Base-by-base conservation (phyloP, 768 basidiomycete species). In the Strobilomyces echinocephalus region DNA sequence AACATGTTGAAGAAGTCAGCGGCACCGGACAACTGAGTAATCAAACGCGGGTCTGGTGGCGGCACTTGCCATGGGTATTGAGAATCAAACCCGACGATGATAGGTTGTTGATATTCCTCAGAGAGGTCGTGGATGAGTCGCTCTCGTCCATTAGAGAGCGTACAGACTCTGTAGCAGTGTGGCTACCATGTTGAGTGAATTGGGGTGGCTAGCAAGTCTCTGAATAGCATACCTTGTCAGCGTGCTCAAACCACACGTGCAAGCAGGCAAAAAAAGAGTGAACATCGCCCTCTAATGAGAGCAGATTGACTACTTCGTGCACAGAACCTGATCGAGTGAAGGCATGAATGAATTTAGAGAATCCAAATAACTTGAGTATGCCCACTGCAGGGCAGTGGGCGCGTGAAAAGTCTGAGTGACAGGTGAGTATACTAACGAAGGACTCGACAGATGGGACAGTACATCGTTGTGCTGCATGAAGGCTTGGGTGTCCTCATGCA, bases 301-400 rank as follows among this genome's bases (percentile, higher is more conserved):
- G 28, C 11, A n/a, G n/a, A n/a, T n/a, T n/a, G n/a, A n/a, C n/a
- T n/a, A n/a, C n/a, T n/a, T n/a, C n/a, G n/a, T n/a, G n/a, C n/a
- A n/a, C n/a, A n/a, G n/a, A n/a, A n/a, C n/a, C n/a, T n/a, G n/a
- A 34, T 53, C 55, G 36, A 41, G 3, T 9, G 38, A 54, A 46
- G 1, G 24, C 15, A 5, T 46, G 24, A 0, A 24, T 3, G n/a
- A 55, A 15, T 6, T 28, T 2, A 15, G 39, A 24, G 12, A 42
- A 42, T 41, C 49, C 54, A 12, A 46, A 38, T 3, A 8, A 2
- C 4, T 40, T 9, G 26, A 56, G 8, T 3, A 46, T 33, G 14
- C 28, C 35, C 28, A n/a, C n/a, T n/a, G n/a, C n/a, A 54, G 12
- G 11, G 46, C 24, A 0, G n/a, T 9, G 39, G 46, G n/a, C n/a